Percentiles rank a stretch among this genome's conserved stretches.
Conservation (phyloP, 179 eudicot genomes). For the Actinidia chinensis region DNA sequence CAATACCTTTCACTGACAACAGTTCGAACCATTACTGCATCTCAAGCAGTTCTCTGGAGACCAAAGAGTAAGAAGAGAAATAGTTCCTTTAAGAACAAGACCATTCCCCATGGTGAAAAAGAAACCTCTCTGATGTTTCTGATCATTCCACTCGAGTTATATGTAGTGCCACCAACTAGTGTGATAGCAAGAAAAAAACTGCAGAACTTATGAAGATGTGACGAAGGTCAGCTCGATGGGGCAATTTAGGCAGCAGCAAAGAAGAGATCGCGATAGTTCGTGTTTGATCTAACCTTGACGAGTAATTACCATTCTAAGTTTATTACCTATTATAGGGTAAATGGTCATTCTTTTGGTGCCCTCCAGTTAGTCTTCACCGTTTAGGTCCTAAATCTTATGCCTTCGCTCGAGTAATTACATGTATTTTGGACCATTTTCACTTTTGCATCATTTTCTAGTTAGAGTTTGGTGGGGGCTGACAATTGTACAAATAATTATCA, state of each 20-base stretch:
- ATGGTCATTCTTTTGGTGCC: slow-evolving; percentile 33
- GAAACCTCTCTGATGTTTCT: slow-evolving; percentile 56
- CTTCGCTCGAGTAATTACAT: slow-evolving; percentile 9
- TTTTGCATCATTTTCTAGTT: slow-evolving; percentile 6
- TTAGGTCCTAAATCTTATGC: neutral
- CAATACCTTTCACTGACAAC: slow-evolving; percentile 39
- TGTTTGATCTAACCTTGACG: slow-evolving; percentile 3
- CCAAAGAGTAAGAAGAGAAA: slow-evolving; percentile 41
- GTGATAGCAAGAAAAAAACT: slow-evolving; percentile 39
- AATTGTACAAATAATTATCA: slow-evolving; percentile 19
- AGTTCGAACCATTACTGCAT: slow-evolving; percentile 53
- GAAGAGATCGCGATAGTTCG: slow-evolving; percentile 39
- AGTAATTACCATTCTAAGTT: slow-evolving; percentile 19
- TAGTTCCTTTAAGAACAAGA: slow-evolving; percentile 21
- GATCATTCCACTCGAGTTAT: slow-evolving; percentile 26
- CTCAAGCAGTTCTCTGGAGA: slow-evolving; percentile 33
- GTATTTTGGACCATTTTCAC: slow-evolving; percentile 9
- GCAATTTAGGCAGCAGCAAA: slow-evolving; percentile 41
- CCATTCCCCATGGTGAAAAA: slow-evolving; percentile 43
- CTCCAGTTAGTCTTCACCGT: slow-evolving; percentile 9
- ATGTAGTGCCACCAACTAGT: slow-evolving; percentile 19
- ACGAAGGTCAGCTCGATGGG: slow-evolving; percentile 58
- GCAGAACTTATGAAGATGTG: slow-evolving; percentile 45
- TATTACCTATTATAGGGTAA: slow-evolving; percentile 30
- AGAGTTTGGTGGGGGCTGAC: slow-evolving; percentile 15